Base-by-base conservation (phyloP, 495 filamentous ascomycete genomes). In the Penicillium steckii region DNA sequence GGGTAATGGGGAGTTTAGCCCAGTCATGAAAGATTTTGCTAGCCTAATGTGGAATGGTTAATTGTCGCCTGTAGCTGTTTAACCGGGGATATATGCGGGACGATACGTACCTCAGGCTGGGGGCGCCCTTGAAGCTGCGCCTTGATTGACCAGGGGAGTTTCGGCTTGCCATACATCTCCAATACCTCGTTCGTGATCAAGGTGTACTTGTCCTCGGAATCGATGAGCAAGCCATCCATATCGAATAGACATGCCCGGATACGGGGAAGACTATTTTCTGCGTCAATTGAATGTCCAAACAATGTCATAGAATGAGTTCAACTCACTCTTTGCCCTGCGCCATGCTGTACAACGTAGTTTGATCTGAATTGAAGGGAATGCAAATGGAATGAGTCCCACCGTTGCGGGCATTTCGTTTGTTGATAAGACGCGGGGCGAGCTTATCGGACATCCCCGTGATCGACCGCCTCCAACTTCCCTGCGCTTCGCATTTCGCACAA, bases 191-290 rank as follows among this genome's bases (percentile, higher is more conserved):
- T 96, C 23, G 89, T 87, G 68, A 86, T 87, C 21, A 81, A 66
- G 0, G 90, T 94, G 75, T 97, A 97, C 50, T 87, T 80, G 67
- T 99, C 95, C 62, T 99, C 94, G 13, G 90, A 90, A 71, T 97
- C 85, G 55, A 98, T 85, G 17, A 98, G 80, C 23, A 98, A 85
- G 37, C 94, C 94, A 66, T 98, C 94, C 91, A 98, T 96, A 78
- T 98, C 94, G 65, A 99, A 99, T 51, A 99, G 85, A 72, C 91
- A 96, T 52, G 94, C 94, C 50, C 90, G 83, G 50, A 97, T 81
- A 41, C 86, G 85, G 21, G 90, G 90, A 21, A 85, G 79, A 55
- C 85, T 88, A 32, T 44, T 23, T 50, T 29, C 25, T 24, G 19
- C 46, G 59, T 62, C 40, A 65, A 55, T 53, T 17, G 27, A 5